These are phyloP conservation scores for Friedmanniomyces endolithicus DNA, from an alignment of 495 filamentous ascomycete species.

Conservation along the genomic window DNA sequence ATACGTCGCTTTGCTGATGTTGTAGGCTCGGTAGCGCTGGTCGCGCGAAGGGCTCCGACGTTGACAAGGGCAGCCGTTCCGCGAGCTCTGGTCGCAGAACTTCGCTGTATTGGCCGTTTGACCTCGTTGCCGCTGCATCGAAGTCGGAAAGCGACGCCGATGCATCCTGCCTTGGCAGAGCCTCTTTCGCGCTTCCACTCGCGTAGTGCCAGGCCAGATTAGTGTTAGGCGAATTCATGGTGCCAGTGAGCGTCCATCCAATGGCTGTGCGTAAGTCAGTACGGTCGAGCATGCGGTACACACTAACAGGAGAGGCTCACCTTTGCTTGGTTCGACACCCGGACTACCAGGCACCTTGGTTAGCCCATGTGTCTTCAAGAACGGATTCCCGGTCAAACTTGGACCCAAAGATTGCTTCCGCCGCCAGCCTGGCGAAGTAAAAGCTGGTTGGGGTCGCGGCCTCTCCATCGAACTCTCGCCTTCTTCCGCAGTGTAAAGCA, in stretches of 20 bases:
- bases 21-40: background rate
- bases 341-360: slow-evolving; percentile 25
- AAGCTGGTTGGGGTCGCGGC: slow-evolving; percentile 29
- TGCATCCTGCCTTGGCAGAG: too few species aligned
- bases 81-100: background rate
- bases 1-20: background rate
- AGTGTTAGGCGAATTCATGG: slow-evolving; percentile 67
- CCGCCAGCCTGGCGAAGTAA: slow-evolving; percentile 36
- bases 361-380: slow-evolving; percentile 11
- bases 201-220: slow-evolving; percentile 62
- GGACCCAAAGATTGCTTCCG: slow-evolving; percentile 26
- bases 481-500: slow-evolving; percentile 66
- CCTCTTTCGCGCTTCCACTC: background rate
- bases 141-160: background rate
- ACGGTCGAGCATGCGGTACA: too few species aligned
- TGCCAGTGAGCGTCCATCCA: slow-evolving; percentile 68
- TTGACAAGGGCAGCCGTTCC: background rate
- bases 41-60: background rate
- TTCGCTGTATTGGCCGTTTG: background rate
- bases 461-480: slow-evolving; percentile 49
- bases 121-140: background rate
- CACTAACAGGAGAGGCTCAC: too few species aligned
- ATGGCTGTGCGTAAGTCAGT: slow-evolving; percentile 31
- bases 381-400: slow-evolving; percentile 16
- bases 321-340: slow-evolving; percentile 15